A percentile compares a stretch with the other conserved stretches of the same genome.
phyloP scores from a whole-genome alignment of 1,139 yeast genomes.

The Diutina catenulata region DNA sequence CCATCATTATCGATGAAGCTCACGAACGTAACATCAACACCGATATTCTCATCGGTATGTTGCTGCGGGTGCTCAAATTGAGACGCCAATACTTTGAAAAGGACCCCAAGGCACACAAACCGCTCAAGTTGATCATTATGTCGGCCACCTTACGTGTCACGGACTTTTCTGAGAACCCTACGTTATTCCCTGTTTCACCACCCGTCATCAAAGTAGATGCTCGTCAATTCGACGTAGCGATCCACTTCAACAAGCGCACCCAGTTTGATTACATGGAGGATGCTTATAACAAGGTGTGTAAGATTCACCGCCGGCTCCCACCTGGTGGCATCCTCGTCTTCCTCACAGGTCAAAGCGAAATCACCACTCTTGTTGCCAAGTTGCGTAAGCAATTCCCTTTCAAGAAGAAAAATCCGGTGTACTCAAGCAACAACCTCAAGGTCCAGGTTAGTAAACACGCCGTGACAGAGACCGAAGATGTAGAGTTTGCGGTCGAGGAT shows the following conservation, averaged over 20 bases:
- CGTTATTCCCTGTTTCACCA: conserved; percentile 66
- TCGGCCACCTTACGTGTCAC: conserved; percentile 92
- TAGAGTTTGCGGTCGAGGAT: conserved; percentile 58
- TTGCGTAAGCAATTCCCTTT: conserved; percentile 62
- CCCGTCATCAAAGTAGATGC: conserved; percentile 90
- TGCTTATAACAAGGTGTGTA: conserved; percentile 73
- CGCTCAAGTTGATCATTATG: conserved; percentile 68
- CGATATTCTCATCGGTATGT: conserved; percentile 88
- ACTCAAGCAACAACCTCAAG: conserved; percentile 17
- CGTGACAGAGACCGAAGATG: conserved; percentile 76
- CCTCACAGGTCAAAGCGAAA: conserved; percentile 91
- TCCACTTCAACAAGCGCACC: conserved; percentile 81
- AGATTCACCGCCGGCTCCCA: conserved; percentile 78
- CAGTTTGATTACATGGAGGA: conserved; percentile 73
- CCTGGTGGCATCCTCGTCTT: conserved; percentile 91
- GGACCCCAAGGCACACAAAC: conserved; percentile 24
- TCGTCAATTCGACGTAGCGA: conserved; percentile 87
- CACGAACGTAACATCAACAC: conserved; percentile 95
- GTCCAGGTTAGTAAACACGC: conserved; percentile 51
- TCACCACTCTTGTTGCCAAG: conserved; percentile 59
- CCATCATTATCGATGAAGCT: conserved; percentile 89
- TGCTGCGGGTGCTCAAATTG: conserved; percentile 74
- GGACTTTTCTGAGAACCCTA: conserved; percentile 76
- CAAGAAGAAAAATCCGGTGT: conserved; percentile 16
- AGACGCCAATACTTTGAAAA: conserved; percentile 31